Evolutionary conservation across 2,329 filamentous ascomycete genomes (phyloP).

Genomic region (Xylaria sp.): DNA sequence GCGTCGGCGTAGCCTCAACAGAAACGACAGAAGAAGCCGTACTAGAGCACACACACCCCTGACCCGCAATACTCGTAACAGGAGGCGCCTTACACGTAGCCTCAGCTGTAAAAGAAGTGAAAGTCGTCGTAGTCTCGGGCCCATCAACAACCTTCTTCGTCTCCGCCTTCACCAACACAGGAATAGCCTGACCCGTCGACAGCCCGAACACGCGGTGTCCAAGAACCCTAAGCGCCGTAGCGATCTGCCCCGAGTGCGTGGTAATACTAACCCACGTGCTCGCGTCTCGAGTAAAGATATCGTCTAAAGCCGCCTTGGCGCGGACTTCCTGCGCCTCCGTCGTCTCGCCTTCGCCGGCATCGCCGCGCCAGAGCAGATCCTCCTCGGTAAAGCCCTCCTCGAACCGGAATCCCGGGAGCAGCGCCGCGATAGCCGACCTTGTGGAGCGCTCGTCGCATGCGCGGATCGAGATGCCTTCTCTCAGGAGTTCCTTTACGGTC

Average conservation of each 20-base stretch:
- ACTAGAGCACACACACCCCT: conserved; percentile 50
- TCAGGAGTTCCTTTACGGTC: conserved; percentile 66
- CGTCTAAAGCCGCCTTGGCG: conserved; percentile 58
- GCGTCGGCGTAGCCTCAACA: conserved; percentile 20
- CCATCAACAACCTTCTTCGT: conserved; percentile 50
- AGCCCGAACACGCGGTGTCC: conserved; percentile 67
- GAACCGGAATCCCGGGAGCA: conserved; percentile 60
- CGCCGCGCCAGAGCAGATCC: conserved; percentile 53
- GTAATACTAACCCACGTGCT: conserved; percentile 65
- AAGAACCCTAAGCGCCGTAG: conserved; percentile 58
- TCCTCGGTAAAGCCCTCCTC: conserved; percentile 67
- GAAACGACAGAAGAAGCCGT: conserved; percentile 21
- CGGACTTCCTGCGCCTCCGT: conserved; percentile 54
- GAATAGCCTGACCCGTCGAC: conserved; percentile 71
- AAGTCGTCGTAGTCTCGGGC: conserved; percentile 43
- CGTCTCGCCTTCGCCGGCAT: conserved; percentile 47
- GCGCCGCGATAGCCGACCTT: conserved; percentile 56
- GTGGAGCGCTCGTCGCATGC: conserved; percentile 69
- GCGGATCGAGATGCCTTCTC: conserved; percentile 70
- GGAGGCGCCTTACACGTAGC: conserved; percentile 53
- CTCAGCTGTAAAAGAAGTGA: conserved; percentile 46
- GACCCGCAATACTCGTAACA: conserved; percentile 48
- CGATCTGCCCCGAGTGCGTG: conserved; percentile 64
- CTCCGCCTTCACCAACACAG: conserved; percentile 69
- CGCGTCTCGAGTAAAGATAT: conserved; percentile 59